Conservation (phyloP, 352 stramenopile genomes). For the Phytophthora foliorum region DNA sequence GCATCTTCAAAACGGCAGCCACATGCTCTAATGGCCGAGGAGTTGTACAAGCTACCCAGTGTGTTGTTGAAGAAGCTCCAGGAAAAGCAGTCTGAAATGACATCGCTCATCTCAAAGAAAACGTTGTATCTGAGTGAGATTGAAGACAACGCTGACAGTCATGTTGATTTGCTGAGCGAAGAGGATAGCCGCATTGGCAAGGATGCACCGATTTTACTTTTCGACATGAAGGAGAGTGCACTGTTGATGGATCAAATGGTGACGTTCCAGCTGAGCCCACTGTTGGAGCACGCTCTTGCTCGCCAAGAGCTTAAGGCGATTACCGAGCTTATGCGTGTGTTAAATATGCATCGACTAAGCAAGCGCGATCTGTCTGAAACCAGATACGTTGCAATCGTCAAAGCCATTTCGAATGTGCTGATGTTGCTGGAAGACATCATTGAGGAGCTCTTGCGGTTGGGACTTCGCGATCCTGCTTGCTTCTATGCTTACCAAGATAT, state of each 20-base stretch:
- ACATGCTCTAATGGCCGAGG: slow-evolving; percentile 66
- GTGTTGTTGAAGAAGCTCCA: slow-evolving; percentile 73
- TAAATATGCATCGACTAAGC: slow-evolving; percentile 59
- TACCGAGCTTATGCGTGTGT: slow-evolving; percentile 57
- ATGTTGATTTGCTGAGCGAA: slow-evolving; percentile 64
- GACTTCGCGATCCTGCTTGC: slow-evolving; percentile 66
- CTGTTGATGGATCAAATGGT: slow-evolving; percentile 74
- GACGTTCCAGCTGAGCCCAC: slow-evolving; percentile 79
- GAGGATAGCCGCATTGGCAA: slow-evolving; percentile 73
- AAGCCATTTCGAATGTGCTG: slow-evolving; percentile 52
- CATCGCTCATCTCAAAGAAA: slow-evolving; percentile 68
- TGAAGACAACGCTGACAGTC: slow-evolving; percentile 57
- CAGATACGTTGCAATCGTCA: slow-evolving; percentile 24
- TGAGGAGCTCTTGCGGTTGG: slow-evolving; percentile 58
- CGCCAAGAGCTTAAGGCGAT: slow-evolving; percentile 77
- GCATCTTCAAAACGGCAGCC: slow-evolving; percentile 16
- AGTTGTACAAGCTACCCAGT: slow-evolving; percentile 71
- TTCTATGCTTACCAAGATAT: slow-evolving; percentile 89
- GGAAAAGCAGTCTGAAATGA: slow-evolving; percentile 61
- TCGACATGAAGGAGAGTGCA: slow-evolving; percentile 83
- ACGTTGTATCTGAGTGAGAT: slow-evolving; percentile 82
- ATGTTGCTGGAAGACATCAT: slow-evolving; percentile 62
- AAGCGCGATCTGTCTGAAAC: slow-evolving; percentile 26
- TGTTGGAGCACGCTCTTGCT: slow-evolving; percentile 75
- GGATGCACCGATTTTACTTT: slow-evolving; percentile 83